A percentile compares a stretch with the other conserved stretches of the same genome.
Conservation (phyloP, 768 basidiomycete species). For the Tulasnella sp. region DNA sequence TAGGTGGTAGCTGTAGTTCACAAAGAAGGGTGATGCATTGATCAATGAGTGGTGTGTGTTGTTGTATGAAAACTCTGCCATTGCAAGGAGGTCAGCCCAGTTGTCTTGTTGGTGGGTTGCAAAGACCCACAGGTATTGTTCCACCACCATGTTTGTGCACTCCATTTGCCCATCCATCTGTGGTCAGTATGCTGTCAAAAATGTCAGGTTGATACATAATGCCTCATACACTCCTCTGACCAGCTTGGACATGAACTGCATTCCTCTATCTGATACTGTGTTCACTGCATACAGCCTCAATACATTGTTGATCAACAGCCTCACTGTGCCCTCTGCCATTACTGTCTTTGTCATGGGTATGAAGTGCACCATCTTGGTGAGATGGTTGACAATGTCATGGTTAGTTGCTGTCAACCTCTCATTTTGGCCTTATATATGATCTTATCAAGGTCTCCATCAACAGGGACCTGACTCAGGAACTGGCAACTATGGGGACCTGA, state of each 20-base stretch:
- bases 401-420: too few relatives aligned
- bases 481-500: too few relatives aligned
- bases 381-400: too few relatives aligned
- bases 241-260: constrained; percentile 14
- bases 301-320: constrained; percentile 20
- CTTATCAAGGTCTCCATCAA: too few relatives aligned
- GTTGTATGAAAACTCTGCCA: constrained; percentile 19
- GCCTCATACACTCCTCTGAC: background rate
- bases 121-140: background rate
- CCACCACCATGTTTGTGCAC: too few relatives aligned
- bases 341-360: constrained; percentile 22
- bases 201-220: too few relatives aligned
- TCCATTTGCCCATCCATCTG: background rate
- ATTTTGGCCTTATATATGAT: too few relatives aligned
- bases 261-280: too few relatives aligned
- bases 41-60: constrained; percentile 7
- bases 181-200: background rate
- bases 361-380: constrained; percentile 27
- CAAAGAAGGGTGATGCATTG: constrained; percentile 17
- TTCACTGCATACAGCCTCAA: background rate
- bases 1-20: constrained; percentile 15
- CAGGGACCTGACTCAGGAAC: too few relatives aligned
- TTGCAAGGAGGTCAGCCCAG: constrained; percentile 11
- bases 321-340: constrained; percentile 21
- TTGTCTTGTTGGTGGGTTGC: constrained; percentile 15